phyloP scores from a whole-genome alignment of 176 grass and related monocot species.

The Chrysopogon serrulatus region DNA sequence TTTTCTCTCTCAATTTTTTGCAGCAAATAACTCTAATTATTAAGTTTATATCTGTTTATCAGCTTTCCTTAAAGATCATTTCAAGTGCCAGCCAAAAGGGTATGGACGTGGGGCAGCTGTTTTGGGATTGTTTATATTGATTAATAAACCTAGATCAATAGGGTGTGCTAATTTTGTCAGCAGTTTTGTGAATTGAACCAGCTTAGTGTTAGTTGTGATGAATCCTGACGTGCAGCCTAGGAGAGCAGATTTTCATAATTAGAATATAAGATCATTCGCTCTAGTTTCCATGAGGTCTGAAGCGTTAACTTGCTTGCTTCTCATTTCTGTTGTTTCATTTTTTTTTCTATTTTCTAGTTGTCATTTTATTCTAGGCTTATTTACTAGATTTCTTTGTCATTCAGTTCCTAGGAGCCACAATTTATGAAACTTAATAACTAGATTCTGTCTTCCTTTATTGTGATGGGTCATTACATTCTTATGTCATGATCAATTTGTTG shows the following conservation, averaged over 20 bases:
- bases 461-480: not conserved
- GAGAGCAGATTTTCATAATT: not conserved
- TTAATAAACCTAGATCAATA: not conserved
- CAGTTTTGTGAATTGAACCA: slow-evolving; percentile 8
- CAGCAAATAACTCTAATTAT: too few relatives aligned
- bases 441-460: not conserved
- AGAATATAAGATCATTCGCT: not conserved
- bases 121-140: not conserved
- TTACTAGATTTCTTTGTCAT: not conserved
- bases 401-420: not conserved
- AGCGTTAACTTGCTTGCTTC: not conserved
- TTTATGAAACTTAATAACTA: not conserved
- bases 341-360: not conserved
- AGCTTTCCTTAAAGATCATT: slow-evolving; percentile 9
- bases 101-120: not conserved
- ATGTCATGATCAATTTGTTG: too few relatives aligned
- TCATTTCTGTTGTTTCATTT: not conserved
- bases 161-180: not conserved
- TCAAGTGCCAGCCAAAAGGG: not conserved
- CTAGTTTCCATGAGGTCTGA: not conserved
- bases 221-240: not conserved
- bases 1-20: too few relatives aligned
- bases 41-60: not conserved
- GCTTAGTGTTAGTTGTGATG: not conserved
- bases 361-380: not conserved